A percentile compares a stretch with the other conserved stretches of the same genome.
Evolutionary conservation across 1,284 basidiomycete species (phyloP).

Genomic region (Tilletia setariae): DNA sequence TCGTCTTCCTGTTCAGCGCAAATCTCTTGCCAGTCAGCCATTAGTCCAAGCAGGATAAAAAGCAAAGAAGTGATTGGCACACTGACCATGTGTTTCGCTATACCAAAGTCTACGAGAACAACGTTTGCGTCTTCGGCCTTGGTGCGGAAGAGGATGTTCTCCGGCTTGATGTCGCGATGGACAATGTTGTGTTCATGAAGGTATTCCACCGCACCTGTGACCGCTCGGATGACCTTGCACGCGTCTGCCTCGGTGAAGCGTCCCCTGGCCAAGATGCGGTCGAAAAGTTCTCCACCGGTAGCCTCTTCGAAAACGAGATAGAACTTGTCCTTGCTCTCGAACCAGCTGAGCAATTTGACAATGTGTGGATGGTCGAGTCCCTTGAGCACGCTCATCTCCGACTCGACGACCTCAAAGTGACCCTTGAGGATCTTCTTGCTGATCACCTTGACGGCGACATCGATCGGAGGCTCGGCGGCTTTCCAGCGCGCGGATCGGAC

Average conservation of each 20-base stretch:
- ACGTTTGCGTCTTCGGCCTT: conserved; percentile 61
- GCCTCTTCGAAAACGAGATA: conserved; percentile 56
- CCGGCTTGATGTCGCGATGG: conserved; percentile 59
- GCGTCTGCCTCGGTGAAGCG: conserved; percentile 55
- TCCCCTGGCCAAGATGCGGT: conserved; percentile 48
- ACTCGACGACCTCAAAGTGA: conserved; percentile 49
- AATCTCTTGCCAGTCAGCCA: no score
- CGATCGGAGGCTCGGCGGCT: conserved; percentile 37
- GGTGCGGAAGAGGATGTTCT: conserved; percentile 88
- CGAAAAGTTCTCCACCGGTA: conserved; percentile 55
- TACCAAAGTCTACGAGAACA: conserved; percentile 77
- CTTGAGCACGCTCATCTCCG: conserved; percentile 52
- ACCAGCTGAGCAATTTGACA: conserved; percentile 61
- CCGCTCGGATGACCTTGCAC: conserved; percentile 41
- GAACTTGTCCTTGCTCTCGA: conserved; percentile 52
- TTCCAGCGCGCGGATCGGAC: conserved; percentile 44
- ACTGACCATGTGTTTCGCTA: conserved; percentile 54
- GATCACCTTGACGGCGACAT: conserved; percentile 52
- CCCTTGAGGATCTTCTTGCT: conserved; percentile 48
- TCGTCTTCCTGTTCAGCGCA: conserved; percentile 66
- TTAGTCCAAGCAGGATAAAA: neutral
- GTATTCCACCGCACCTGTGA: conserved; percentile 48
- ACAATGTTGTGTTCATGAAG: conserved; percentile 51
- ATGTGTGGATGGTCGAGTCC: conserved; percentile 50
- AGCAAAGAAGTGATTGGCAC: conserved; percentile 3